Evolutionary conservation across 768 basidiomycete species (phyloP).

Genomic region (Tubosaeta brunneosetosa): DNA sequence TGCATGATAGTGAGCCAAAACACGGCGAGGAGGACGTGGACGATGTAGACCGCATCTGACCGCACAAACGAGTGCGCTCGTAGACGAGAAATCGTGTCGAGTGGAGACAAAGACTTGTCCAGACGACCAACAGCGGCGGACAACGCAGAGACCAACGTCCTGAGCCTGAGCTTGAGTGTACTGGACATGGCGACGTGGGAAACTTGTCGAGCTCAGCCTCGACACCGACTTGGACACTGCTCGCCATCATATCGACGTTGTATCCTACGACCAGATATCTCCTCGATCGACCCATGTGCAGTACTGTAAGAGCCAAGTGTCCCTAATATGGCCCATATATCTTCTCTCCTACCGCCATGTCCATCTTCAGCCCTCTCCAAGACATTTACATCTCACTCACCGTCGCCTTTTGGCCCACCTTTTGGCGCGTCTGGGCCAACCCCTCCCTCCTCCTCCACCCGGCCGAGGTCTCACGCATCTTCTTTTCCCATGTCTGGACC

Average conservation of each 20-base stretch:
- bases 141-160: constrained; percentile 41
- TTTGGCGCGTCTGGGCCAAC: constrained; percentile 33
- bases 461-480: constrained; percentile 42
- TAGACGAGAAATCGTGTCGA: constrained; percentile 57
- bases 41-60: constrained; percentile 58
- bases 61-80: constrained; percentile 50
- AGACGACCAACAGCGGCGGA: constrained; percentile 59
- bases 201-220: neutral
- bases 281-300: no score
- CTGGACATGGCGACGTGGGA: constrained; percentile 1
- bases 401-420: constrained; percentile 42
- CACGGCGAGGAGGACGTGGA: constrained; percentile 55
- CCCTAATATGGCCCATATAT: no score
- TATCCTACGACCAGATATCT: no score
- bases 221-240: neutral
- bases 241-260: no score
- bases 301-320: no score
- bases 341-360: constrained; percentile 3
- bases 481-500: constrained; percentile 58
- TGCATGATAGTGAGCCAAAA: constrained; percentile 77
- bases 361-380: constrained; percentile 28
- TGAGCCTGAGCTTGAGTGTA: constrained; percentile 3
- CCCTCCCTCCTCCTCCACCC: constrained; percentile 49
- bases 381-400: constrained; percentile 41
- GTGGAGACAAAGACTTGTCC: constrained; percentile 73